Conservation (phyloP, 371 early-diverging fungal genomes). For the Saksenaea vasiformis region DNA sequence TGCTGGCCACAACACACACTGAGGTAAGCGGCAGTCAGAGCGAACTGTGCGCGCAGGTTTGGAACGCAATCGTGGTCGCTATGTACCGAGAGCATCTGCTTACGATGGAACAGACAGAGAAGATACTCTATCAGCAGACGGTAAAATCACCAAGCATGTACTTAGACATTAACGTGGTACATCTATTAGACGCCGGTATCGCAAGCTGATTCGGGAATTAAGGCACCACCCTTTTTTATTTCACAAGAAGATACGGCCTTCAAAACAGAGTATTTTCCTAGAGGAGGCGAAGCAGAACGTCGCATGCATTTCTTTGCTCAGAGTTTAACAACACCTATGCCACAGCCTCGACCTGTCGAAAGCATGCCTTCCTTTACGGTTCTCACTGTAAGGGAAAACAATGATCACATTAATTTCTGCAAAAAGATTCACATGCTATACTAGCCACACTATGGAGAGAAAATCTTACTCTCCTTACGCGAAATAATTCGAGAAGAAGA, state of each 20-base stretch:
- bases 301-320: slow-evolving; percentile 90
- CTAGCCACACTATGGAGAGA: slow-evolving; percentile 83
- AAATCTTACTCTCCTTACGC: slow-evolving; percentile 78
- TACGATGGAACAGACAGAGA: slow-evolving; percentile 74
- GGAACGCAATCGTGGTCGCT: slow-evolving; percentile 86
- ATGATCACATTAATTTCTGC: not conserved
- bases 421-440: not conserved
- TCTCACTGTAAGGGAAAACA: slow-evolving; percentile 42
- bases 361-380: slow-evolving; percentile 90
- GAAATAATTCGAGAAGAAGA: slow-evolving; percentile 88
- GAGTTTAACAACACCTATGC: slow-evolving; percentile 82
- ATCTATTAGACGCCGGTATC: not conserved
- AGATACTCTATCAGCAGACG: slow-evolving; percentile 72
- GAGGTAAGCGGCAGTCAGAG: slow-evolving; percentile 73
- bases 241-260: slow-evolving; percentile 80
- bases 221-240: slow-evolving; percentile 80
- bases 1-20: slow-evolving; percentile 70
- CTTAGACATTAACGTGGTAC: not conserved
- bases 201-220: slow-evolving; percentile 41
- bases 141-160: slow-evolving; percentile 33
- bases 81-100: slow-evolving; percentile 86
- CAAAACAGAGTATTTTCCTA: slow-evolving; percentile 75
- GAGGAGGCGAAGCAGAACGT: slow-evolving; percentile 80
- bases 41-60: slow-evolving; percentile 78
- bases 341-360: slow-evolving; percentile 80